These are phyloP conservation scores for Guyanaporus albipodus DNA, from an alignment of 768 basidiomycete genomes.

Conservation along the genomic window DNA sequence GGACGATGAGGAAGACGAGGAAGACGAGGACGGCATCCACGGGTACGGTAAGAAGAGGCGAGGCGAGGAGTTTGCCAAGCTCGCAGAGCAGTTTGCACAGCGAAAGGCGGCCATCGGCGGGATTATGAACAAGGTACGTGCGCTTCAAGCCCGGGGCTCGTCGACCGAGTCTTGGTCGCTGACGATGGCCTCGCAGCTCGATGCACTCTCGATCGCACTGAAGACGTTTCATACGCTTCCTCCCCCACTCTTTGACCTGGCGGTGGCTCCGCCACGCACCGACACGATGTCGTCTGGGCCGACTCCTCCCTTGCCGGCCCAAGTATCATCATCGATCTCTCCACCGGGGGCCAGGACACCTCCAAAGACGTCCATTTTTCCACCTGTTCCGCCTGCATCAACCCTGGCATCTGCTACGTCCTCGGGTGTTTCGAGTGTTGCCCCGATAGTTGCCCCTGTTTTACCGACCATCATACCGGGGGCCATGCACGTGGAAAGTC, in stretches of 20 bases:
- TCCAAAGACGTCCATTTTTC: slow-evolving; percentile 1
- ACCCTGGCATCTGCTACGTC: slow-evolving; percentile 10
- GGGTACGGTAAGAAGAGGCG: slow-evolving; percentile 51
- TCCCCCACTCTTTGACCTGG: slow-evolving; percentile 37
- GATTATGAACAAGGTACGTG: slow-evolving; percentile 68
- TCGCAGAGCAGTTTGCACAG: slow-evolving; percentile 65
- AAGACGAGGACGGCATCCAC: slow-evolving; percentile 45
- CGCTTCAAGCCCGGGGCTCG: not conserved
- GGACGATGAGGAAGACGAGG: no score
- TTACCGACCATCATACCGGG: slow-evolving; percentile 21
- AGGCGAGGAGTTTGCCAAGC: slow-evolving; percentile 64
- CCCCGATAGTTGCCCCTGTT: not conserved
- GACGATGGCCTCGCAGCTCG: slow-evolving; percentile 19
- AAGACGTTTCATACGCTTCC: slow-evolving; percentile 44
- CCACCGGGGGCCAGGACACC: slow-evolving; percentile 5
- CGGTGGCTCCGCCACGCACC: slow-evolving; percentile 21
- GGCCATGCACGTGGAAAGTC: slow-evolving; percentile 30
- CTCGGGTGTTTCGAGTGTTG: not conserved
- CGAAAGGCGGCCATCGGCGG: slow-evolving; percentile 63
- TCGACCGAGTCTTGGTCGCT: not conserved
- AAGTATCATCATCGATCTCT: slow-evolving; percentile 4
- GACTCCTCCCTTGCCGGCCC: slow-evolving; percentile 6
- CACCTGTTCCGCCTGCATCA: slow-evolving; percentile 21
- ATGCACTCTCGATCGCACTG: slow-evolving; percentile 32
- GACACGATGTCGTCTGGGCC: slow-evolving; percentile 29